These are phyloP conservation scores for Microbotryomycetes sp. DNA, from an alignment of 1,284 basidiomycete species.

Conservation along the genomic window DNA sequence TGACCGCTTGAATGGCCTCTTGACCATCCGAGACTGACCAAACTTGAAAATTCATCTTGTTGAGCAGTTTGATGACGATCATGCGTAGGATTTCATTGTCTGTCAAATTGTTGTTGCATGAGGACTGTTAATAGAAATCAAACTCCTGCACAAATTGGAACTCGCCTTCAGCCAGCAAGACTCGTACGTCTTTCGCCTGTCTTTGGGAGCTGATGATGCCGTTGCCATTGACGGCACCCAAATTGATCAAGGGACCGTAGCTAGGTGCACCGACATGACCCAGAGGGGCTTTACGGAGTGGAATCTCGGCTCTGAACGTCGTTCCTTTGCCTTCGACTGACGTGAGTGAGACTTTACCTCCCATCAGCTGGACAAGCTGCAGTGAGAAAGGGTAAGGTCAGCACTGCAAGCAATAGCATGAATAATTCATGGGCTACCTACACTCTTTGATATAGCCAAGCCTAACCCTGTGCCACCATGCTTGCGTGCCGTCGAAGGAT, in stretches of 20 bases:
- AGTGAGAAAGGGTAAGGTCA: too few relatives aligned
- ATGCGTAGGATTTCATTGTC: neutral
- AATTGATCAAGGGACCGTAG: neutral
- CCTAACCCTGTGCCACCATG: neutral
- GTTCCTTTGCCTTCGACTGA: neutral
- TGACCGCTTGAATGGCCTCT: neutral
- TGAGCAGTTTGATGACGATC: neutral
- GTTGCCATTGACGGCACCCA: neutral
- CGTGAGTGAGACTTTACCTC: neutral
- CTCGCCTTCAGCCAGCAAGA: neutral
- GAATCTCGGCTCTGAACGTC: neutral
- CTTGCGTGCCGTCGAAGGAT: neutral
- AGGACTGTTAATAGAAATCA: neutral
- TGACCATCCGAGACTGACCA: neutral
- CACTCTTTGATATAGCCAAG: neutral
- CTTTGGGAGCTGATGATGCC: neutral
- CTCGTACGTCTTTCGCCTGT: neutral
- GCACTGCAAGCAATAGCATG: too few relatives aligned
- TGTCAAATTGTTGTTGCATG: neutral
- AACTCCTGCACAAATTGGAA: neutral
- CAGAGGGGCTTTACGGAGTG: neutral
- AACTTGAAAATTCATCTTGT: neutral
- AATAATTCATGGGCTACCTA: too few relatives aligned
- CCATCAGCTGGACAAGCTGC: neutral
- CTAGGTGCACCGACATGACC: neutral